A percentile compares a stretch with the other conserved stretches of the same genome.
Evolutionary conservation across 148 eudicot species (phyloP).

Genomic region (Heliosperma pusillum): DNA sequence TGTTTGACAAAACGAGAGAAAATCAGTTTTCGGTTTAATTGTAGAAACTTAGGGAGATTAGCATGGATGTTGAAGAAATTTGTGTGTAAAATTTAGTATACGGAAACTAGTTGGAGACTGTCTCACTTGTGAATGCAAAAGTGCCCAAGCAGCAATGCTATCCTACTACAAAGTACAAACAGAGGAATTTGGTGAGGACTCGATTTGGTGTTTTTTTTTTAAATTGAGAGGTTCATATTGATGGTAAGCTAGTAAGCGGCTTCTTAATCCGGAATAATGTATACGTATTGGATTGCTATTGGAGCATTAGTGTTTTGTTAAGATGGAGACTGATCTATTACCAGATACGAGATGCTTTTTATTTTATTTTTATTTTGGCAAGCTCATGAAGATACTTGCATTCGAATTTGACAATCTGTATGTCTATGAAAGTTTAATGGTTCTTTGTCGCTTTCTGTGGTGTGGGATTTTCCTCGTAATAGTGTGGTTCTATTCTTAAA

Average conservation of each 20-base stretch:
- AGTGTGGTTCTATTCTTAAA: background rate
- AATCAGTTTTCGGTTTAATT: background rate
- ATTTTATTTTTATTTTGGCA: background rate
- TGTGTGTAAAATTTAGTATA: too few relatives aligned
- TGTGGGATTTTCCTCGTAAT: background rate
- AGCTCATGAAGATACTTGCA: background rate
- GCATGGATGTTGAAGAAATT: background rate
- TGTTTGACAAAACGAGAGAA: too few relatives aligned
- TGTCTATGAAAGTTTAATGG: background rate
- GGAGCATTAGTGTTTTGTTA: background rate
- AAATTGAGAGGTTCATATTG: background rate
- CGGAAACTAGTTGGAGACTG: background rate
- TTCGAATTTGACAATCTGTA: background rate
- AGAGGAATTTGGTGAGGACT: background rate
- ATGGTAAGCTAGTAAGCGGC: background rate
- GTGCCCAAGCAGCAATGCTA: background rate
- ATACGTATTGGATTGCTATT: too few relatives aligned
- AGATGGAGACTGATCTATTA: background rate
- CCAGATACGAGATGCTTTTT: too few relatives aligned
- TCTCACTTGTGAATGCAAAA: background rate
- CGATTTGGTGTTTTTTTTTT: background rate
- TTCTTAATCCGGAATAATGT: background rate
- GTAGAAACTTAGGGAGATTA: background rate
- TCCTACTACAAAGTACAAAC: background rate
- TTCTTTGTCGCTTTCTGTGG: background rate